Evolutionary conservation across 441 rosid species (phyloP), one percentile per base, ranked within the genome.

Genomic region (Erodium moschatum): DNA sequence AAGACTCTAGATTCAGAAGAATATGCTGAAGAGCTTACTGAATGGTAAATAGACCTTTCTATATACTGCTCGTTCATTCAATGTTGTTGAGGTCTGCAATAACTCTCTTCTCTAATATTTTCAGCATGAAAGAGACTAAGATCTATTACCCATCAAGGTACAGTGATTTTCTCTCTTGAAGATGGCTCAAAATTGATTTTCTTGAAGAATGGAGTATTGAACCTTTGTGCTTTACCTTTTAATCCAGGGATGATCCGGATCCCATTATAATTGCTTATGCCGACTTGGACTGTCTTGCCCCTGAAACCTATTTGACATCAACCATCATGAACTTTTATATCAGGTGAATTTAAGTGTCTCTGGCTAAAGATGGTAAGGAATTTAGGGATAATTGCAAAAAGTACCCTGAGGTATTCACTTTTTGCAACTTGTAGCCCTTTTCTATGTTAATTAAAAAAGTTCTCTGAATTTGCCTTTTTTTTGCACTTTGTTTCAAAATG

Each of bases 61-160:
- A 65, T 71, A 27, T 24, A 52, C 5, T 15, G 19, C 3, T 52
- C 60, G 67, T 27, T 27, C 40, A 11, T 42, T 68, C 67, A 50
- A 5, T 69, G 56, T 61, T 63, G 44, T 19, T 73, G 40, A 42
- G 63, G 20, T 69, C 52, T 19, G 40, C 64, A 69, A 63, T 77
- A 70, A 72, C 44, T 74, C 67, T 20, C 64, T 76, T 67, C 68
- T 72, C 66, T 79, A 61, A 72, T 60, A 21, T 56, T 70, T 84
- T 78, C 88, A 89, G 97, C 75, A 74, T 80, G 81, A 84, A 73
- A 74, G 87, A 78, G 66, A 77, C 81, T 35, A 85, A 29, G 67
- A 85, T 93, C 70, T 82, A 80, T 78, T 93, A 88, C 70, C 97
- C 98, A 54, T 85, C 98, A 61, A 86, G 93, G 98, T 93, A 76